Percentiles rank a stretch among this genome's conserved stretches.
phyloP scores from a whole-genome alignment of 1,284 basidiomycete species.

The Vanrija sp. region DNA sequence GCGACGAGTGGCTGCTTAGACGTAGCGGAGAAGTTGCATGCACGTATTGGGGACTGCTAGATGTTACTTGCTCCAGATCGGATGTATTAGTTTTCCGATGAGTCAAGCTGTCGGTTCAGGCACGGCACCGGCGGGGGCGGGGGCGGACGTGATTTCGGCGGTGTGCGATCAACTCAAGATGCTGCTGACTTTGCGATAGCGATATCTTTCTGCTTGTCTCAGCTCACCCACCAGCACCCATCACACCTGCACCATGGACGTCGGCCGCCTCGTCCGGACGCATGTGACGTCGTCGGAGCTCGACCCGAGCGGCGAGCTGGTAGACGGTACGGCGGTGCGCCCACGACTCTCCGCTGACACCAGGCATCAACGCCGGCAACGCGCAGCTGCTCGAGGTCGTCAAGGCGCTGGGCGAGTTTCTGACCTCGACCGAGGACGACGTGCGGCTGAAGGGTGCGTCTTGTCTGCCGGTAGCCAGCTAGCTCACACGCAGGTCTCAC shows the following conservation, averaged over 20 bases:
- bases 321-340: conserved; percentile 25
- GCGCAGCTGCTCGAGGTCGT: conserved; percentile 76
- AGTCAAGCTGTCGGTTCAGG: too few relatives aligned
- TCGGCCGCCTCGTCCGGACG: conserved; percentile 39
- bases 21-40: conserved; percentile 2
- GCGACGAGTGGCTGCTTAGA: background rate
- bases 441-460: conserved; percentile 70
- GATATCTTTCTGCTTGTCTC: too few relatives aligned
- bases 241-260: conserved; percentile 32
- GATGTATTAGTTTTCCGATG: too few relatives aligned
- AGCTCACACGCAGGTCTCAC: conserved; percentile 30
- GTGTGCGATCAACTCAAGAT: too few relatives aligned
- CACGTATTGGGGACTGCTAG: background rate
- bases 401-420: conserved; percentile 75
- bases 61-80: too few relatives aligned
- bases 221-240: too few relatives aligned
- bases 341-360: background rate
- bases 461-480: background rate
- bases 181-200: background rate
- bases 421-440: conserved; percentile 79
- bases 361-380: conserved; percentile 64
- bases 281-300: conserved; percentile 44
- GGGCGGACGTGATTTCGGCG: background rate
- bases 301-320: conserved; percentile 34
- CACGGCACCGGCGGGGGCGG: too few relatives aligned